A percentile compares a stretch with the other conserved stretches of the same genome.
phyloP scores from a whole-genome alignment of 257 asterid genomes.

The Ajuga chamaepitys region DNA sequence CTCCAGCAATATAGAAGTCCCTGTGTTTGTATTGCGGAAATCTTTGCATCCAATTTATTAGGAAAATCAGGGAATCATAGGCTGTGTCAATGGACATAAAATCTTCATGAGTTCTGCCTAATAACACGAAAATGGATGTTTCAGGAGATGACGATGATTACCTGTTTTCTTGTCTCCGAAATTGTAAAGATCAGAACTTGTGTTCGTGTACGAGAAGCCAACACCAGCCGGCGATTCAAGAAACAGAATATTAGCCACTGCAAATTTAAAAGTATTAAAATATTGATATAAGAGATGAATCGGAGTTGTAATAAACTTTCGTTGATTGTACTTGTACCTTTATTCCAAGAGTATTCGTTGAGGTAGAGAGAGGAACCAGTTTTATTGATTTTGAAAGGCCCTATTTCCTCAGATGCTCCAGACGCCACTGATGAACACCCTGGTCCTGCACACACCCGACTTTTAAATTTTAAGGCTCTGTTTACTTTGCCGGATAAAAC shows the following conservation, averaged over 20 bases:
- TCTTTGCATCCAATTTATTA: conserved; percentile 59
- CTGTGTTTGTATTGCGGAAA: conserved; percentile 62
- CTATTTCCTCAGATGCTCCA: conserved; percentile 88
- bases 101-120: neutral
- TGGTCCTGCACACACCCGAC: no score
- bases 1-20: conserved; percentile 72
- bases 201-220: conserved; percentile 82
- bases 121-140: neutral
- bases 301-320: no score
- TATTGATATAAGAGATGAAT: no score
- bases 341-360: conserved; percentile 65
- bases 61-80: conserved; percentile 61
- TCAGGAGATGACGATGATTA: no score
- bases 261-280: neutral
- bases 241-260: conserved; percentile 72
- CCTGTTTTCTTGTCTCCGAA: conserved; percentile 74
- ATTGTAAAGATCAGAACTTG: conserved; percentile 54
- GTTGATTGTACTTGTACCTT: conserved; percentile 24
- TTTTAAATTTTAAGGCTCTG: no score
- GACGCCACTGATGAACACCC: conserved; percentile 88
- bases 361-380: conserved; percentile 54
- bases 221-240: conserved; percentile 93
- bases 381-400: conserved; percentile 62
- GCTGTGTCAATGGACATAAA: conserved; percentile 32
- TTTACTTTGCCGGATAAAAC: no score